Evolutionary conservation across 2,329 filamentous ascomycete species (phyloP), one percentile per base, ranked within the genome.

Genomic region (Aspergillus fumigatus): DNA sequence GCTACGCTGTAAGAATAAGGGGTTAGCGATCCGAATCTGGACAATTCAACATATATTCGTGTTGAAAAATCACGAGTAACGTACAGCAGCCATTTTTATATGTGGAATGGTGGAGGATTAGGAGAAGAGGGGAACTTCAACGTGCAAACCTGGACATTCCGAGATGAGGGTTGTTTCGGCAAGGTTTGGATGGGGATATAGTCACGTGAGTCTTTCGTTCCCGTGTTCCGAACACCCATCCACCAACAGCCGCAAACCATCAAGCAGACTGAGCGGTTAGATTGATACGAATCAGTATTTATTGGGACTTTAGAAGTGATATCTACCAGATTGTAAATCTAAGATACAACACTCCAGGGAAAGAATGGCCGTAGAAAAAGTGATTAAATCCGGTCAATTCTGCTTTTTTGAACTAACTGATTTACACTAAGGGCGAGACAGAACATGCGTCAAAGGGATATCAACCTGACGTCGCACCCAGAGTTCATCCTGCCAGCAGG

Each of bases 1-100:
- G 86, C 91, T 96, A 85, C 92, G 89, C 93, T 97, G 70, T 71
- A 60, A 64, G 59, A 51, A 56, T 29, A 43, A 58, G 47, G 47
- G 45, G 65, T 67, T 65, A 69, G 65, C 62, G 61, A 61, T 27
- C n/a, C 38, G 17, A 58, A 52, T 52, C 43, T 51, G 10, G 40
- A 11, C 21, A 23, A 38, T 53, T 38, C 53, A 26, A 50, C 10
- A 17, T 23, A 38, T 32, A 49, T 26, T 19, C 27, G 43, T 32
- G 17, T 3, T 29, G 6, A 17, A 25, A 38, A 29, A 48, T 9
- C 47, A 51, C 5, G 43, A 58, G 56, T 55, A 50, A 73, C 72
- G 55, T 75, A 75, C 67, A 67, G 73, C 71, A 65, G 75, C 73
- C 75, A 77, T 77, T 74, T 69, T 74, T 71, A 69, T 61, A 60